Evolutionary conservation across 768 basidiomycete genomes (phyloP).

Genomic region (Trametes meyenii): DNA sequence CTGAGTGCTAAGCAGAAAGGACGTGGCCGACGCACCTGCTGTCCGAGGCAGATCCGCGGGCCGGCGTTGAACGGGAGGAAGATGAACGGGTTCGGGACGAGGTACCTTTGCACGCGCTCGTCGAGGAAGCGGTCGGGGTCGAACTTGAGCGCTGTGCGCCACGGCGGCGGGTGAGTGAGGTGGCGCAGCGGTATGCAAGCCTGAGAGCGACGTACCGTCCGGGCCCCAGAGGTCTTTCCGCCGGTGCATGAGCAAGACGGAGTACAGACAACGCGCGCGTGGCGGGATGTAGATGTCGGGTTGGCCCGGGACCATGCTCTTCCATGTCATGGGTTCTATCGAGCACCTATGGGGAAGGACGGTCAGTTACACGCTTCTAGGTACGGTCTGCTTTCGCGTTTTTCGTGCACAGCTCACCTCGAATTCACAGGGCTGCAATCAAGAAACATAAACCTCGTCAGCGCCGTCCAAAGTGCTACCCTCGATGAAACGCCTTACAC

Average conservation of each 20-base stretch:
- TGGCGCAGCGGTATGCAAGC: background rate
- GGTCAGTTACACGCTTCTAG: no score
- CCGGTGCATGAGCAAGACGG: constrained; percentile 60
- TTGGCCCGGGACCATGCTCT: constrained; percentile 9
- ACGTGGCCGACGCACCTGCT: constrained; percentile 15
- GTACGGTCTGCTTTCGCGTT: no score
- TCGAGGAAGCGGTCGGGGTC: constrained; percentile 74
- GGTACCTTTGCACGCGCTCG: constrained; percentile 55
- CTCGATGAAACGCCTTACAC: background rate
- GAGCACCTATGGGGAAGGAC: background rate
- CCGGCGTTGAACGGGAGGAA: constrained; percentile 38
- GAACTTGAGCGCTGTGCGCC: constrained; percentile 53
- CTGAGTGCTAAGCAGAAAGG: background rate
- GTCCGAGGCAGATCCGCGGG: constrained; percentile 28
- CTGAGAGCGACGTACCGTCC: constrained; percentile 46
- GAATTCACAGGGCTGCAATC: constrained; percentile 12
- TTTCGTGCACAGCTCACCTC: background rate
- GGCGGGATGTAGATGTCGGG: constrained; percentile 20
- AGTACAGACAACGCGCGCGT: constrained; percentile 38
- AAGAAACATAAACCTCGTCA: background rate
- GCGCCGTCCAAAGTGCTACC: background rate
- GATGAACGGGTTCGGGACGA: constrained; percentile 58
- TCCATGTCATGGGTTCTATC: constrained; percentile 19
- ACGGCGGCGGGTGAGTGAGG: background rate
- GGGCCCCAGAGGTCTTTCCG: constrained; percentile 68